Evolutionary conservation across 305 asterid species (phyloP).

Genomic region (Rubia balearica): DNA sequence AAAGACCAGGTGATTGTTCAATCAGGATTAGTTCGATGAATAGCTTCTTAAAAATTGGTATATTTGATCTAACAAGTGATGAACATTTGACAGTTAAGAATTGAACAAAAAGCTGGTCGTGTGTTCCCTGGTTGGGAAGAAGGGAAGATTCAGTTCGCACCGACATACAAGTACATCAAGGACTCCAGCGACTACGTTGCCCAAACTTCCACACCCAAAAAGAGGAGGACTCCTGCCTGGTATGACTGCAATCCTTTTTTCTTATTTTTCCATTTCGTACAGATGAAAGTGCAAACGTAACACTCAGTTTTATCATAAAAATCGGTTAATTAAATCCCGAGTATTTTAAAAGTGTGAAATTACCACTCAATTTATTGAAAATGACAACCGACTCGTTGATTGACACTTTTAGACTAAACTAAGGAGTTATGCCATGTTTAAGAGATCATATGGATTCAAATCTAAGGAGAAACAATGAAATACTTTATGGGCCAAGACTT

Average conservation of each 20-base stretch:
- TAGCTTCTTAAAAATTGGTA: background rate
- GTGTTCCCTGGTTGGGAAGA: slow-evolving; percentile 73
- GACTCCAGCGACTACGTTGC: slow-evolving; percentile 57
- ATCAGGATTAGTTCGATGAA: background rate
- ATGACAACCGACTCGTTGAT: no score
- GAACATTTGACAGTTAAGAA: slow-evolving; percentile 35
- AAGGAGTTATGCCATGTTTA: no score
- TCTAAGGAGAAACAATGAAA: background rate
- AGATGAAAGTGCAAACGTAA: background rate
- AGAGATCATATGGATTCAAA: background rate
- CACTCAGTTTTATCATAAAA: no score
- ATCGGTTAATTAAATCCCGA: no score
- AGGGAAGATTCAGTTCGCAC: slow-evolving; percentile 69
- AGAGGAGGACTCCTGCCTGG: slow-evolving; percentile 87
- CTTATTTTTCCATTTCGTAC: background rate
- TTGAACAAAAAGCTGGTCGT: slow-evolving; percentile 64
- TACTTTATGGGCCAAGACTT: no score
- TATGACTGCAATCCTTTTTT: slow-evolving; percentile 18
- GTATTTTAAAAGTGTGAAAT: no score
- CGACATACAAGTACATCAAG: slow-evolving; percentile 63
- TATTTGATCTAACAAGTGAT: background rate
- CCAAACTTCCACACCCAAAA: slow-evolving; percentile 44
- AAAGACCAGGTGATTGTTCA: slow-evolving; percentile 59
- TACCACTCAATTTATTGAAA: no score
- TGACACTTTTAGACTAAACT: no score